Base-by-base conservation (phyloP, 257 asterid species). In the Linaria vulgaris region DNA sequence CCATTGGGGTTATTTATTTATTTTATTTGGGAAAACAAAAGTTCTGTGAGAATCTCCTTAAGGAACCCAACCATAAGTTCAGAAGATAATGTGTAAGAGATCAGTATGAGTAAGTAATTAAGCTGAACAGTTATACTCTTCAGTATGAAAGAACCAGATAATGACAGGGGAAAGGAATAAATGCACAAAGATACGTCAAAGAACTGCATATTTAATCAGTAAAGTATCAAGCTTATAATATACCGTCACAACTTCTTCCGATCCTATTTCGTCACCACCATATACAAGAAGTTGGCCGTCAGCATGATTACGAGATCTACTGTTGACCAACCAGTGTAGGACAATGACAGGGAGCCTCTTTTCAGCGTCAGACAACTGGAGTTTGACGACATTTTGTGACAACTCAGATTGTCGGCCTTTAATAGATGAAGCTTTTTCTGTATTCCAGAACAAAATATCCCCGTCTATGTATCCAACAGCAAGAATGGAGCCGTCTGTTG, bases 251-350 rank as follows among this genome's bases (percentile, higher is more conserved):
- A 78, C 94, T 83, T 90, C 97, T 58, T 85, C 89, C 25, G 85
- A 78, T 60, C 96, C 95, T 70, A 88, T 84, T 78, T 82, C 97
- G 68, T 88, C 95, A 67, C 96, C 97, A 62, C 97, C 97, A 71
- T 90, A 90, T 39, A 90, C 73, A 76, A 90, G 78, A 70, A 90
- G 89, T 66, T 79, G 88, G 34, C 96, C 91, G 39, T 81, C 84
- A 8, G 49, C 79, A 46, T 70, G 84, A 74, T 77, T 76, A 41
- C 64, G 73, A 70, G 91, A 76, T 74, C 82, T 88, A 66, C 72
- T 64, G 50, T 61, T 79, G 69, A 81, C 80, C 79, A 80, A 69
- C 94, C 96, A 88, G 24, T 84, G 89, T 69, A 91, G 72, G 70
- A 85, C 94, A 76, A 91, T 82, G 61, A 91, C 76, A 68, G 98